phyloP scores from a whole-genome alignment of 768 basidiomycete genomes.

The Myochromella boudieri region DNA sequence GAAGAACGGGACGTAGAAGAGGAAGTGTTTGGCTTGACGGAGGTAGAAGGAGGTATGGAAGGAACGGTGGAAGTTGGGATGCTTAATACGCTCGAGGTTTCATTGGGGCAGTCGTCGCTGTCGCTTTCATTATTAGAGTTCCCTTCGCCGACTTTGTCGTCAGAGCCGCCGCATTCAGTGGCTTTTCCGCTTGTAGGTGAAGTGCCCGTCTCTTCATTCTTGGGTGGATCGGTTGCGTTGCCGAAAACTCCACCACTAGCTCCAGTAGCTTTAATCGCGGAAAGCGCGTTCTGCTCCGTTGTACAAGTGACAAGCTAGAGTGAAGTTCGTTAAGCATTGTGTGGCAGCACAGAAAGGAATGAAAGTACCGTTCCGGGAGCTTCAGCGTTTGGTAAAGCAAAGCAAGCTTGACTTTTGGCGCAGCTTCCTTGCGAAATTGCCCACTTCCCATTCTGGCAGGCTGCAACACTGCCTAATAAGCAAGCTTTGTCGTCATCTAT shows the following conservation, averaged over 20 bases:
- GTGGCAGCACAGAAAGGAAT: neutral
- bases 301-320: constrained; percentile 51
- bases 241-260: constrained; percentile 40
- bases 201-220: neutral
- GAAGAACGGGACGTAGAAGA: neutral
- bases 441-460: constrained; percentile 44
- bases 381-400: constrained; percentile 48
- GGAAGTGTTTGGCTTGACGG: constrained; percentile 1
- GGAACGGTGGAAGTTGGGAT: neutral
- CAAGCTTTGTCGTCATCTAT: constrained; percentile 47
- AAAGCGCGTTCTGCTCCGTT: constrained; percentile 43
- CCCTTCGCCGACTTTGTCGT: neutral
- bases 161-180: constrained; percentile 9
- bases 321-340: neutral
- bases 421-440: constrained; percentile 33
- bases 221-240: constrained; percentile 11
- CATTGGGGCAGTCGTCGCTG: neutral
- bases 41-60: neutral
- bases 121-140: neutral
- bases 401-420: constrained; percentile 38
- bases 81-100: neutral
- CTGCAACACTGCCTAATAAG: constrained; percentile 35
- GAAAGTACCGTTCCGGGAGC: constrained; percentile 44
- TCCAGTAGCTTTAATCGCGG: constrained; percentile 47
- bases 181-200: constrained; percentile 9